Evolutionary conservation across 2,329 filamentous ascomycete species (phyloP).

Genomic region (Fusarium neocosmosporiellum): DNA sequence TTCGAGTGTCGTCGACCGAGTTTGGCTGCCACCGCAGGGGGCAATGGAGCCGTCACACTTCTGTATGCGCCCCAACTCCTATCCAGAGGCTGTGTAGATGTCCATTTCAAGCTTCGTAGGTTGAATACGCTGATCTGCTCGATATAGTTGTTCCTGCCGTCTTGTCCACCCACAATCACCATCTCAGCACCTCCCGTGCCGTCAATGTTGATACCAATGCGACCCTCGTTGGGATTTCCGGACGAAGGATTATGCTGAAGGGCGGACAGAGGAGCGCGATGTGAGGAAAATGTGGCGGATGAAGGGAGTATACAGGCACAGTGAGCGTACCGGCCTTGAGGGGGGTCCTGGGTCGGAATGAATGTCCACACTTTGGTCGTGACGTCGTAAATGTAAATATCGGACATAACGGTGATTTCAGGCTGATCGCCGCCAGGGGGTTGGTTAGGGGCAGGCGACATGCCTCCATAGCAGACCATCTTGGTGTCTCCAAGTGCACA

Average conservation of each 20-base stretch:
- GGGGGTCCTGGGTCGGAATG: conserved; percentile 81
- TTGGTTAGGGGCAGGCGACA: conserved; percentile 80
- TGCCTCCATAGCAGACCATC: conserved; percentile 96
- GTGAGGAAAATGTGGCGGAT: conserved; percentile 85
- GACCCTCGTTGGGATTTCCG: conserved; percentile 85
- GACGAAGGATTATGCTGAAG: conserved; percentile 90
- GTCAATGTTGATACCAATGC: conserved; percentile 89
- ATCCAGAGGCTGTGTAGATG: conserved; percentile 84
- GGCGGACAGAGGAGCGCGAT: conserved; percentile 84
- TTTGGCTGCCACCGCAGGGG: conserved; percentile 71
- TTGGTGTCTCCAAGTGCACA: conserved; percentile 95
- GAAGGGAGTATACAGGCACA: conserved; percentile 94
- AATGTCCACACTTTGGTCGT: conserved; percentile 85
- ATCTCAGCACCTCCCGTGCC: conserved; percentile 94
- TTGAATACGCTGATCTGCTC: conserved; percentile 99
- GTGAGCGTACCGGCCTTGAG: conserved; percentile 95
- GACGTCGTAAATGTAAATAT: conserved; percentile 95
- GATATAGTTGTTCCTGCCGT: conserved; percentile 98
- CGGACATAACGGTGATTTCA: conserved; percentile 96
- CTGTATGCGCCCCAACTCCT: conserved; percentile 97
- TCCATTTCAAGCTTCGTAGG: conserved; percentile 94
- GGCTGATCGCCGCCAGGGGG: conserved; percentile 66
- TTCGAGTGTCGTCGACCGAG: conserved; percentile 70
- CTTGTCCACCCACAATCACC: conserved; percentile 96
- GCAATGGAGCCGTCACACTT: conserved; percentile 90